Base-by-base conservation (phyloP, 768 basidiomycete genomes). In the Boletus patriciae region DNA sequence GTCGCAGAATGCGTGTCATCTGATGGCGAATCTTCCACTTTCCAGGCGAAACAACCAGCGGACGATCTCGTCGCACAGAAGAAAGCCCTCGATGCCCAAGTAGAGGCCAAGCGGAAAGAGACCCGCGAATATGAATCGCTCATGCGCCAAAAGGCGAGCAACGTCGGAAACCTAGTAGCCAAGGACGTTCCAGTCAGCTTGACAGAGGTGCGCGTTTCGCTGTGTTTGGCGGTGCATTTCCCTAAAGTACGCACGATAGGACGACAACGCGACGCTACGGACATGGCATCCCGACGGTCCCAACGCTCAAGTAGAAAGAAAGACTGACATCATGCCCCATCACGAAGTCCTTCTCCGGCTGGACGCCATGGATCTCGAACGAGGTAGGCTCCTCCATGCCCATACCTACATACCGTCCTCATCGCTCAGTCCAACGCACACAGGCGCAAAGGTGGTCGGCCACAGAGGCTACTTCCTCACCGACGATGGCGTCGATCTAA, bases 391-490 rank as follows among this genome's bases (percentile, higher is more conserved):
- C 33, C 4, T 41, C 31, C n/a, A 19, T 47, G 7, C 7, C 44
- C 37, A 34, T 21, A 16, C 27, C 29, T 10, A 16, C 8, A 37
- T 29, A 45, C 18, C 33, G 19, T 48, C 27, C 47, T 62, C 52
- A 56, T 59, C 57, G 11, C 53, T 25, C 43, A 59, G 48, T 36
- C 60, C 19, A 37, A 41, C 43, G 21, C 38, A 31, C 55, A n/a
- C 58, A 94, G 92, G 93, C 47, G 83, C 92, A 45, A 99, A 98
- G 76, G 83, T 98, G 50, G 83, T 88, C 11, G 97, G 97, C 2
- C 97, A 99, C 77, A 81, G 97, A 72, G 97, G 96, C 0, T 99
- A 92, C 79, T 99, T 93, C 82, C 81, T 98, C 38, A 95, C 87
- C 7, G 88, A 91, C 73, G 95, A 98, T 65, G 97, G 97, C 48